Evolutionary conservation across 805 yeast species (phyloP), one percentile per base, ranked within the genome.

Genomic region (Lachancea meyersii): DNA sequence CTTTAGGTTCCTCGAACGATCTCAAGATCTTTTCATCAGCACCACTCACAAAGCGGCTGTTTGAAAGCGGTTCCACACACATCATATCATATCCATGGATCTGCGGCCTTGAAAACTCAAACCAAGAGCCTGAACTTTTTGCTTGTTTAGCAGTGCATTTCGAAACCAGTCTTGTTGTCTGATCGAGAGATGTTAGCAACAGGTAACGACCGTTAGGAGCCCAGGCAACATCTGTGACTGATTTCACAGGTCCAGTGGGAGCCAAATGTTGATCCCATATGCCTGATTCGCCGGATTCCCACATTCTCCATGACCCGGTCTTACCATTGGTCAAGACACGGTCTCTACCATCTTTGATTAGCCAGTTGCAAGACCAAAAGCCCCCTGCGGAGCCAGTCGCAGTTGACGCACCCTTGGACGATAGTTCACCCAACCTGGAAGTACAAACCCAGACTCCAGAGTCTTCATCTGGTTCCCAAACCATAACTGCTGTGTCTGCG

Each of bases 81-180:
- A 86, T 73, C 97, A 93, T 88, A 58, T 93, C 97, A 59, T 87
- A 93, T 7, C 99, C 99, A 62, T 93, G 99, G 49, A 93, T 93
- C 63, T 93, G 99, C 0, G 98, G 97, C 52, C 99, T 76, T 1
- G 96, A 86, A 62, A 93, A 82, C 61, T 93, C 99, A 58, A 82
- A 82, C 95, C 96, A 88, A 1, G 80, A 69, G 6, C 50, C 45
- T 1, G 35, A 38, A 0, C 62, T 14, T 41, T 44, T 17, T 56
- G 44, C 2, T 65, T 69, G 10, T 47, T 45, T 27, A 66, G 58
- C 7, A 40, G 43, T 2, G 45, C 87, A 83, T 21, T 74, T 76
- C 0, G 95, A 80, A 63, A 74, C 82, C 19, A 93, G 60, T 54
- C 98, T 73, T 0, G 97, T 86, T 0, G 99, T 93, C 65, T 93